These are phyloP conservation scores for Aspergillus sergii DNA, from an alignment of 2,329 filamentous ascomycete species.

Conservation along the genomic window DNA sequence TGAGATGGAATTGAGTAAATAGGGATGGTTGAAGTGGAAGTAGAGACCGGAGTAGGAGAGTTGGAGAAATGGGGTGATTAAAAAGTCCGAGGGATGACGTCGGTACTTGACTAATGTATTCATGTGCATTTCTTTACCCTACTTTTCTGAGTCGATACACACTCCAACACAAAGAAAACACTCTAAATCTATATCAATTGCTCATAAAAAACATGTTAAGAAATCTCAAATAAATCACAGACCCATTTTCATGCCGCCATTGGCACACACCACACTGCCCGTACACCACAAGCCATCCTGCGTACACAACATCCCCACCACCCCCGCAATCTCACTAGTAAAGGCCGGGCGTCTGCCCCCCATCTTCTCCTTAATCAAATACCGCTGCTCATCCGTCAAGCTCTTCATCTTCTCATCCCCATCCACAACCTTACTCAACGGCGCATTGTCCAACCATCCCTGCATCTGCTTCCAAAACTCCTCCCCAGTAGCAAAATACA, in stretches of 20 bases:
- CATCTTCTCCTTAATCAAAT: constrained; percentile 61
- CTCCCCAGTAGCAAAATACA: constrained; percentile 61
- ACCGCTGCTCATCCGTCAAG: constrained; percentile 62
- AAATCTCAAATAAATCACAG: constrained; percentile 1
- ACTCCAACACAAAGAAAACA: neutral
- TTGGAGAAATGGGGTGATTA: neutral
- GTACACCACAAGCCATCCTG: constrained; percentile 76
- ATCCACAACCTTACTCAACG: constrained; percentile 64
- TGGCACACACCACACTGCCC: constrained; percentile 77
- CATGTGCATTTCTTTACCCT: neutral
- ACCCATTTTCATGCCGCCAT: constrained; percentile 70
- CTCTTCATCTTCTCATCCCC: constrained; percentile 58
- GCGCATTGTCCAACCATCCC: constrained; percentile 65
- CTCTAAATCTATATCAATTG: neutral
- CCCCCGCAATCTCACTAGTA: constrained; percentile 71
- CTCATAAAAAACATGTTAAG: too few species aligned
- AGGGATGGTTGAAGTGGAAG: neutral
- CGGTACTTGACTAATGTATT: neutral
- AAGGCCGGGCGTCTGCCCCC: constrained; percentile 65
- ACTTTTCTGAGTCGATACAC: neutral
- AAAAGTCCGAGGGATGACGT: neutral
- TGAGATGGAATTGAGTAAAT: neutral
- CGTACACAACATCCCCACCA: constrained; percentile 75
- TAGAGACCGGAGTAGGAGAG: neutral
- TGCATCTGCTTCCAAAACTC: constrained; percentile 62